Evolutionary conservation across 1,139 yeast species (phyloP), one percentile per base, ranked within the genome.

Genomic region (Tardiomyces depauwii): DNA sequence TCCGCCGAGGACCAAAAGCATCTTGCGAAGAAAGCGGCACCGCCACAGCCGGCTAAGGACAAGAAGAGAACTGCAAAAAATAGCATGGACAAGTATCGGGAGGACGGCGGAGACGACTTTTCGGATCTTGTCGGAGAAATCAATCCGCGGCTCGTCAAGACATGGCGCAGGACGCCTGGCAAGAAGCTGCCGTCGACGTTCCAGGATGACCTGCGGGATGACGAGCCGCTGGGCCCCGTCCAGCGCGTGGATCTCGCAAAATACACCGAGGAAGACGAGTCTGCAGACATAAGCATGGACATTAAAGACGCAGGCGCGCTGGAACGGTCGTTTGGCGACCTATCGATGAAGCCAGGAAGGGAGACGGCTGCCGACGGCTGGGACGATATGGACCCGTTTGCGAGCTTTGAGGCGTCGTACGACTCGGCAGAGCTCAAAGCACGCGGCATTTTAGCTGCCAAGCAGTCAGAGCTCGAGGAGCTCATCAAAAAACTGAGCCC

Each of bases 111-210:
- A 4, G 61, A 58, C 14, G 60, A 53, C 32, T 58, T 51, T 45
- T 56, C 60, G 7, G 64, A 59, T 43, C 46, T 60, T 11, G 52
- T 52, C 28, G 64, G 62, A 18, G 61, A 57, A 12, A 46, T 59
- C 18, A 52, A 58, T 14, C 39, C 39, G 6, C 7, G 39, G 4
- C 13, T 14, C 19, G n/a, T 36, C 19, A 36, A 14, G 19, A 13
- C 39, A 5, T n/a, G 39, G 19, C 4, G n/a, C 3, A 6, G 21
- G 6, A 6, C 39, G 6, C 19, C 39, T 2, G 18, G 19, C 3
- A 5, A 36, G 6, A 16, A 36, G 10, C 18, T 36, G n/a, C 39
- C 39, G 3, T 18, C 18, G 10, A 14, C 39, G 39, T 10, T 16
- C 3, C 39, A n/a, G 21, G 39, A 16, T 6, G 39, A 16, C 11